These are phyloP conservation scores for Ophiobolus disseminans DNA, from an alignment of 2,329 filamentous ascomycete genomes.

Conservation along the genomic window DNA sequence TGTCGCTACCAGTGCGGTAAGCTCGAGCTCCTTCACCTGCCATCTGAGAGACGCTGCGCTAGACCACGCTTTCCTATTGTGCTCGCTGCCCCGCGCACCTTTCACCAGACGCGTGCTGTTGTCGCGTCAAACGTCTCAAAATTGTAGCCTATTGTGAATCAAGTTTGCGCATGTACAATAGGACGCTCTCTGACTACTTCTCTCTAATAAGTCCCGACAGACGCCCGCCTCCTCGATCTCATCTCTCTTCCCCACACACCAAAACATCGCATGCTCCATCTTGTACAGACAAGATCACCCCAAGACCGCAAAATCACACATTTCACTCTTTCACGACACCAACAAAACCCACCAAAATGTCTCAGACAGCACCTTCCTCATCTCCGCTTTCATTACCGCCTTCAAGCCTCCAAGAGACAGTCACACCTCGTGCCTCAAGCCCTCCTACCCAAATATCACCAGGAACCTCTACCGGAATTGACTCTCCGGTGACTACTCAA, in stretches of 20 bases:
- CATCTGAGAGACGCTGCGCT: not conserved
- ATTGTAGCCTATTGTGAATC: constrained; percentile 2
- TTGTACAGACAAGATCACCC: not conserved
- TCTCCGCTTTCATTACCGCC: constrained; percentile 20
- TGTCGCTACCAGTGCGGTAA: constrained; percentile 39
- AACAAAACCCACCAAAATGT: constrained; percentile 12
- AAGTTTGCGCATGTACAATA: not conserved
- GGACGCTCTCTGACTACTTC: not conserved
- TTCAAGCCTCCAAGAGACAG: constrained; percentile 4
- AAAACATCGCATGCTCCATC: not conserved
- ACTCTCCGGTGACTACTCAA: not conserved
- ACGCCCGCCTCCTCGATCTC: constrained; percentile 6
- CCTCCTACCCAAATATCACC: not conserved
- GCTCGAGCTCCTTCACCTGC: constrained; percentile 14
- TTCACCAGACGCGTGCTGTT: too few relatives aligned
- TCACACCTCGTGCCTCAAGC: constrained; percentile 1
- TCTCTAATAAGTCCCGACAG: constrained; percentile 6
- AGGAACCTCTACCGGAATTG: not conserved
- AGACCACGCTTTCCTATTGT: constrained; percentile 2
- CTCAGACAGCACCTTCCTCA: constrained; percentile 5
- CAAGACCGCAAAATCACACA: constrained; percentile 3
- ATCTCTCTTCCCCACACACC: not conserved
- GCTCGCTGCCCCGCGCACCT: too few relatives aligned
- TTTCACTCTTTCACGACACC: constrained; percentile 3
- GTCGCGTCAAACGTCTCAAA: not conserved